Evolutionary conservation across 768 basidiomycete genomes (phyloP), one percentile per base, ranked within the genome.

Genomic region (Tremella fuciformis): DNA sequence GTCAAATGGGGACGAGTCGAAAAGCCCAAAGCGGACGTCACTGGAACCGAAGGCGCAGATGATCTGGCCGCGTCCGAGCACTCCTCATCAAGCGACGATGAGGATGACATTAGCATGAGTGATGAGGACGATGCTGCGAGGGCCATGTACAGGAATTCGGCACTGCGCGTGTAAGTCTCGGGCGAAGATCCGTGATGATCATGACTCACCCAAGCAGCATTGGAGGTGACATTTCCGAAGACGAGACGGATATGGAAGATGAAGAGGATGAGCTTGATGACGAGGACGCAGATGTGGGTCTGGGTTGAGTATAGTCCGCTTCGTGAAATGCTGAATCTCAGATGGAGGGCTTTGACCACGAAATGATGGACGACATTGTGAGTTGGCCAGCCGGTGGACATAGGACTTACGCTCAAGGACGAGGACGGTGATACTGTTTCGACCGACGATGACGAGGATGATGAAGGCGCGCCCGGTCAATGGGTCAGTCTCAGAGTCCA

Each of bases 101-200:
- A 84, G 38, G 65, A 67, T 9, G 70, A 70, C 13, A 61, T 68
- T 38, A 70, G 66, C 8, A 66, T 59, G 47, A 73, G 79, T 48
- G 79, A 80, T 1, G 84, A 85, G 3, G 84, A 84, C 15, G 84
- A 83, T 8, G 84, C 84, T n/a, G 83, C 83, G 18, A 80, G 91
- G 0, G 90, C 91, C 3, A 91, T 98, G 18, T 98, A 98, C 78
- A 87, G 93, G 46, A 92, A 91, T 76, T 98, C 96, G 1, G 89
- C 96, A 9, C 82, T 99, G 38, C 96, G 93, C 62, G 92, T 98
- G 92, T 86, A 69, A 65, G 85, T 80, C 13, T 47, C 22, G 7
- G 9, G 37, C 25, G 34, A 29, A n/a, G 6, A 18, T 44, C 22
- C 18, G 46, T 34, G 24, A 21, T 18, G 40, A 40, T 6, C 19